phyloP scores from a whole-genome alignment of 148 eudicot species.

The Vaccinium vitisidaea region DNA sequence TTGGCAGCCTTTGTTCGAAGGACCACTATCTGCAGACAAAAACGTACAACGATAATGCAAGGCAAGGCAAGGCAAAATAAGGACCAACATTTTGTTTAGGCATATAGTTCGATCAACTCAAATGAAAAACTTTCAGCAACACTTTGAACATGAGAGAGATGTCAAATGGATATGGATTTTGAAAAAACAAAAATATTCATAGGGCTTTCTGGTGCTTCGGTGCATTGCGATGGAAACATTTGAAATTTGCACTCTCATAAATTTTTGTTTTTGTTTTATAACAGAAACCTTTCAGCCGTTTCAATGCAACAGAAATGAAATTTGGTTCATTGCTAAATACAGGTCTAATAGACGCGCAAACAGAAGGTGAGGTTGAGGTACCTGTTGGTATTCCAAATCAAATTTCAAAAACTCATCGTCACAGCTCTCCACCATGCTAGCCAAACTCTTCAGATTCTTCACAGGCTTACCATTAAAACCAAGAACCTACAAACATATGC shows the following conservation, averaged over 20 bases:
- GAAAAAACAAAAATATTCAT: background rate
- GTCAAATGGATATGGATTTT: background rate
- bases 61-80: conserved; percentile 1
- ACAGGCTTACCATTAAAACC: conserved; percentile 85
- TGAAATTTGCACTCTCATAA: background rate
- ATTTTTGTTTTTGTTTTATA: background rate
- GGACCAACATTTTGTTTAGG: background rate
- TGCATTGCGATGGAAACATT: background rate
- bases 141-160: background rate
- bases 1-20: conserved; percentile 78
- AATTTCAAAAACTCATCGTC: conserved; percentile 81
- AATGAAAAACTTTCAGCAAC: background rate
- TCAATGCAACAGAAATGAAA: background rate
- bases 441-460: conserved; percentile 84
- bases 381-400: conserved; percentile 87
- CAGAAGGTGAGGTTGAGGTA: conserved; percentile 19
- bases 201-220: background rate
- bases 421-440: conserved; percentile 81
- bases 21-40: conserved; percentile 67
- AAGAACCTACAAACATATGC: conserved; percentile 48
- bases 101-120: background rate
- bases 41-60: background rate
- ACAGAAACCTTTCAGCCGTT: background rate
- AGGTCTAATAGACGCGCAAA: background rate
- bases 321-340: background rate